These are phyloP conservation scores for Trametes villosa DNA, from an alignment of 768 basidiomycete genomes.

Conservation along the genomic window DNA sequence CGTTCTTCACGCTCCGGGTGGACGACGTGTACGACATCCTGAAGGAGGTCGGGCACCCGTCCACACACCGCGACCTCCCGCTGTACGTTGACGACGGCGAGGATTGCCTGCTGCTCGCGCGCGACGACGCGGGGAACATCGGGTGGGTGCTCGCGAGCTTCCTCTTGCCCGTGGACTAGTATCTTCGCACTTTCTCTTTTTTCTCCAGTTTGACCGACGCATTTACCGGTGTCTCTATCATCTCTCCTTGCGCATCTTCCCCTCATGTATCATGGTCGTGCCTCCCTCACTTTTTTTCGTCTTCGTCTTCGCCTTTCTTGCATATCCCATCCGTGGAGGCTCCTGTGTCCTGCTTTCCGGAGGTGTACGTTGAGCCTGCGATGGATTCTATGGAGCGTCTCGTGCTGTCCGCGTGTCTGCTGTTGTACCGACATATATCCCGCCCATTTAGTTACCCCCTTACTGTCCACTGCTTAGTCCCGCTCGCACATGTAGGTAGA, in stretches of 20 bases:
- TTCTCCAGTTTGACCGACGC: no score
- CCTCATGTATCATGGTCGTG: no score
- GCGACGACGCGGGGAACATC: conserved; percentile 56
- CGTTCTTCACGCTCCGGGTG: conserved; percentile 73
- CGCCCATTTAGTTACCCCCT: conserved; percentile 8
- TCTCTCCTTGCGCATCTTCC: no score
- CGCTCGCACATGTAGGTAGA: conserved; percentile 15
- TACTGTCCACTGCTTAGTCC: conserved; percentile 3
- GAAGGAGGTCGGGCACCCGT: conserved; percentile 80
- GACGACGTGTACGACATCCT: conserved; percentile 70
- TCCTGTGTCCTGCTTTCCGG: conserved; percentile 17
- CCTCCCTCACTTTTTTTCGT: no score
- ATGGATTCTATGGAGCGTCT: conserved; percentile 13
- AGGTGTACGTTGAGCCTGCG: conserved; percentile 22
- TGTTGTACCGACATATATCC: conserved; percentile 16
- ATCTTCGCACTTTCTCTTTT: no score
- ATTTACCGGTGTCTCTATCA: no score
- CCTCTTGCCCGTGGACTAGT: conserved; percentile 59
- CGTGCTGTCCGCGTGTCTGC: not conserved
- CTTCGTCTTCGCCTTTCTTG: not conserved
- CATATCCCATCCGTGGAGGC: conserved; percentile 16
- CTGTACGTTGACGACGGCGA: conserved; percentile 77
- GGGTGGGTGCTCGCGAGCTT: conserved; percentile 88
- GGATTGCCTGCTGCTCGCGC: conserved; percentile 77
- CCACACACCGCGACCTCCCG: conserved; percentile 71